Percentiles rank a stretch among this genome's conserved stretches.
Conservation (phyloP, 2,329 filamentous ascomycete genomes). For the Clarireedia monteithiana region DNA sequence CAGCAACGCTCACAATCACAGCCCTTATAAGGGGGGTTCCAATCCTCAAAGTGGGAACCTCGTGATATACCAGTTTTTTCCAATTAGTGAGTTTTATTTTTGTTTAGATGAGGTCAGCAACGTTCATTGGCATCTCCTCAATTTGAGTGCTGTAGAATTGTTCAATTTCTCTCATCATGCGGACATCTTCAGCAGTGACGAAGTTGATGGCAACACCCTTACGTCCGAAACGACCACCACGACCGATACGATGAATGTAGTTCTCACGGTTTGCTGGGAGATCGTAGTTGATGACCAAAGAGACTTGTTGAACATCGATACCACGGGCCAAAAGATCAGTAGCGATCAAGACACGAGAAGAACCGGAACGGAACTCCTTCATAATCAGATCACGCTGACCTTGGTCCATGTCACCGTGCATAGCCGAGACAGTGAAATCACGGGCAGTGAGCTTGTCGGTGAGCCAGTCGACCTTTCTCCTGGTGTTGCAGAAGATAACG, state of each 20-base stretch:
- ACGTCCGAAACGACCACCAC: constrained; percentile 98
- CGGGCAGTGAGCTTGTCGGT: constrained; percentile 97
- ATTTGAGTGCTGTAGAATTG: constrained; percentile 99
- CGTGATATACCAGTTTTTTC: constrained; percentile 27
- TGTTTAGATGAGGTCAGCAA: constrained; percentile 65
- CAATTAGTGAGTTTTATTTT: constrained; percentile 9
- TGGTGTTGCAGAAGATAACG: constrained; percentile 99
- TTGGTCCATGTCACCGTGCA: constrained; percentile 99
- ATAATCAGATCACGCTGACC: constrained; percentile 97
- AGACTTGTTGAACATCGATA: constrained; percentile 99
- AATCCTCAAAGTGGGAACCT: constrained; percentile 17
- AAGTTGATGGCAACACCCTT: constrained; percentile 99
- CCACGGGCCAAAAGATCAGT: constrained; percentile 97
- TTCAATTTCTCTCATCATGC: constrained; percentile 99
- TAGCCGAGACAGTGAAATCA: constrained; percentile 98
- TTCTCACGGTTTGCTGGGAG: constrained; percentile 98
- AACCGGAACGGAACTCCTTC: constrained; percentile 99
- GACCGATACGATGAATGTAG: constrained; percentile 99
- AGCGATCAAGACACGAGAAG: constrained; percentile 96
- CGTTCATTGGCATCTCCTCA: constrained; percentile 99
- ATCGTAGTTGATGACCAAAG: constrained; percentile 99
- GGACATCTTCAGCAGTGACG: constrained; percentile 96
- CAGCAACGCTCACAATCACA: constrained; percentile 31
- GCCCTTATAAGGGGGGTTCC: constrained; percentile 21
- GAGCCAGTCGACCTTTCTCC: constrained; percentile 99